Base-by-base conservation (phyloP, 352 stramenopile species). In the Phytophthora megakarya region DNA sequence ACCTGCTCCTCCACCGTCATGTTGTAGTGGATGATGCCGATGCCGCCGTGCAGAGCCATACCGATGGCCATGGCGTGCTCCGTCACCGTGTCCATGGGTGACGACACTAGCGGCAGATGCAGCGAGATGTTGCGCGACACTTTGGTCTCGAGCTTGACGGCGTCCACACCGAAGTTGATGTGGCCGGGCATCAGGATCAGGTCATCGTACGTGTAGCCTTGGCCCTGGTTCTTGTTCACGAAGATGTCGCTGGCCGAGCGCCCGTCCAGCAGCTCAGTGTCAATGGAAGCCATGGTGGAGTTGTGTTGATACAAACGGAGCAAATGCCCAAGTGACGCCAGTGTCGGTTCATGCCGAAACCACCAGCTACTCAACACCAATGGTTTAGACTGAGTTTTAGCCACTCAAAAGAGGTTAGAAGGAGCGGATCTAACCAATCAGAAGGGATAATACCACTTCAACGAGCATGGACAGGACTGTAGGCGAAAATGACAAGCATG, bases 21-120 rank as follows among this genome's bases (percentile, higher is more conserved):
- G 90, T 99, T 99, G 80, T 99, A 99, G 83, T 99, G 98, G 69
- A 99, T 99, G 68, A 99, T 98, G 28, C 98, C 98, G 61, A 99
- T 99, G 32, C 96, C 95, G 38, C 98, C 98, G 80, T 99, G 96
- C 33, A 99, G 83, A 7, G 98, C 98, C 97, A 99, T 99, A 52
- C 90, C 89, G 62, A 99, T 99, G 45, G 98, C 98, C 97, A 99
- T 99, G 45, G 96, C 88, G 72, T 98, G 86, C 82, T 99, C 98
- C 48, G 98, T 99, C 16, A 99, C 98, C 44, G 98, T 99, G 84
- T 99, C 98, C 98, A 99, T 99, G 22, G 98, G 98, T 54, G 96
- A 99, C 16, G 89, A 98, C 25, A 99, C 94, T 26, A 99, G 93
- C 22, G 97, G 97, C 48, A 97, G 61, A 11, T 97, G 96, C 61